These are phyloP conservation scores for Trichoderma polysporum DNA, from an alignment of 2,329 filamentous ascomycete species.

Conservation along the genomic window DNA sequence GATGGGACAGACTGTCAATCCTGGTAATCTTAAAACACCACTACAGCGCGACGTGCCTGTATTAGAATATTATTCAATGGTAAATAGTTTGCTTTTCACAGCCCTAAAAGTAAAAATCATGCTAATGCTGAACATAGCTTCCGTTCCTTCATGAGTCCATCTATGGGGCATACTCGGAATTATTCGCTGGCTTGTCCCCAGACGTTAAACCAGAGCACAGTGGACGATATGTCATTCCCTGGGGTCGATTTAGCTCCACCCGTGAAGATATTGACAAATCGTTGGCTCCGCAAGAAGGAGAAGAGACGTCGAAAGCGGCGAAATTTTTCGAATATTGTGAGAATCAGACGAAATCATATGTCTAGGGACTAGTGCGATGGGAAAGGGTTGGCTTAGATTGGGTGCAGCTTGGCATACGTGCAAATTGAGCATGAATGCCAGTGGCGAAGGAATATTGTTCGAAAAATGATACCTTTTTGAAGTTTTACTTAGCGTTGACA, in stretches of 20 bases:
- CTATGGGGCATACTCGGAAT: slow-evolving; percentile 48
- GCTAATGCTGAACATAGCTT: background rate
- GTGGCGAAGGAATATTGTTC: background rate
- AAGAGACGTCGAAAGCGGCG: background rate
- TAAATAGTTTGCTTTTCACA: background rate
- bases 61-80: background rate
- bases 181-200: slow-evolving; percentile 47
- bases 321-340: slow-evolving; percentile 19
- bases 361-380: background rate
- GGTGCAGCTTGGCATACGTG: background rate
- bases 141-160: slow-evolving; percentile 30
- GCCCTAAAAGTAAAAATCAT: background rate
- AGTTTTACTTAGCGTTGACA: background rate
- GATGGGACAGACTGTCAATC: slow-evolving; percentile 30
- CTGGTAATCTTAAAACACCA: slow-evolving; percentile 38
- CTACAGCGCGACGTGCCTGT: slow-evolving; percentile 25
- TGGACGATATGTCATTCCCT: slow-evolving; percentile 16
- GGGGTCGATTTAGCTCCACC: slow-evolving; percentile 13
- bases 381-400: background rate
- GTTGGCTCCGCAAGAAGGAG: background rate
- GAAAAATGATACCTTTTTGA: background rate
- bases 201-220: slow-evolving; percentile 38
- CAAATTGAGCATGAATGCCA: background rate
- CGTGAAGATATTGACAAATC: slow-evolving; percentile 10
- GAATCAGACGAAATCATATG: slow-evolving; percentile 1